These are phyloP conservation scores for Pseudogymnoascus sp. DNA, from an alignment of 2,329 filamentous ascomycete genomes.

Conservation along the genomic window DNA sequence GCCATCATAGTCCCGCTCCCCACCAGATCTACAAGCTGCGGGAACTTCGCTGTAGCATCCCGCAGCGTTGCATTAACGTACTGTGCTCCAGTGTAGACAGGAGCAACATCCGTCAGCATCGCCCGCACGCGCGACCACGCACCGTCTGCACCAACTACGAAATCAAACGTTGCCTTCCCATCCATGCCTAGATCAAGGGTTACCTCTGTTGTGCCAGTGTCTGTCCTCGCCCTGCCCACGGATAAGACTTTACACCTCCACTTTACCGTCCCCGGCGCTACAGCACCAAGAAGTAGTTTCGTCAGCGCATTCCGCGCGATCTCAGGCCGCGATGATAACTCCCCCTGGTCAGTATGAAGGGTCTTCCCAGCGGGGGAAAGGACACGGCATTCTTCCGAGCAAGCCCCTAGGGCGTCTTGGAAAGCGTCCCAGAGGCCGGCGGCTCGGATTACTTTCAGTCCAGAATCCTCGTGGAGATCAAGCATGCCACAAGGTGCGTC, in stretches of 20 bases:
- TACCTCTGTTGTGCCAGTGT: not conserved
- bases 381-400: constrained; percentile 33
- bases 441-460: constrained; percentile 36
- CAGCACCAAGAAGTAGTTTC: constrained; percentile 27
- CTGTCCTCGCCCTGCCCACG: constrained; percentile 9
- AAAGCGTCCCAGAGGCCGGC: constrained; percentile 39
- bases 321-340: constrained; percentile 26
- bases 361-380: constrained; percentile 26
- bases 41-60: constrained; percentile 19
- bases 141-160: constrained; percentile 35
- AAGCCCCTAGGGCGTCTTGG: constrained; percentile 32
- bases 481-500: constrained; percentile 34
- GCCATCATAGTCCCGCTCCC: constrained; percentile 24
- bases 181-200: constrained; percentile 14
- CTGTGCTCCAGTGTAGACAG: constrained; percentile 33
- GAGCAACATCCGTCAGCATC: constrained; percentile 24
- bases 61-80: constrained; percentile 25
- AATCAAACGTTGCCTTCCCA: constrained; percentile 25
- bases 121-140: constrained; percentile 33
- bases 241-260: constrained; percentile 32
- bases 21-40: constrained; percentile 20
- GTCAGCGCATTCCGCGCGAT: constrained; percentile 31
- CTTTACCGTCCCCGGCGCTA: constrained; percentile 28
- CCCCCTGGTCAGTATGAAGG: constrained; percentile 19
- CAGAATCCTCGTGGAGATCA: constrained; percentile 40